phyloP scores from a whole-genome alignment of 2,329 filamentous ascomycete genomes.

The Scytalidium lignicola region DNA sequence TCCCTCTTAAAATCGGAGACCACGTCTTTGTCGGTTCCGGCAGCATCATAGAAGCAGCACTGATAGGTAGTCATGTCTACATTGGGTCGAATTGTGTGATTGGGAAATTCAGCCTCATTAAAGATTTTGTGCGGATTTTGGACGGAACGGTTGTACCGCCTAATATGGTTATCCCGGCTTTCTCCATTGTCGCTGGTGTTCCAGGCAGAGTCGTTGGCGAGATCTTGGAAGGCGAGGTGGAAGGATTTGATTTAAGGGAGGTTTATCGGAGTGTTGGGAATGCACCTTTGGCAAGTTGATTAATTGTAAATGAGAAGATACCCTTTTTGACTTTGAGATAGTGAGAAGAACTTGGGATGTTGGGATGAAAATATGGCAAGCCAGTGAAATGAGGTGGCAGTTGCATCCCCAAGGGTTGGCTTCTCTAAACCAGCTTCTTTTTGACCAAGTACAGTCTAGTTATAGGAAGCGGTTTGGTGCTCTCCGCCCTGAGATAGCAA shows the following conservation, averaged over 20 bases:
- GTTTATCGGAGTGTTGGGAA: conserved; percentile 62
- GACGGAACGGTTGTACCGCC: conserved; percentile 79
- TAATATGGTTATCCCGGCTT: conserved; percentile 89
- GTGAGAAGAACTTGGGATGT: not conserved
- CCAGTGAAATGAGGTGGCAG: not conserved
- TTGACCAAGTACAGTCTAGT: too few relatives aligned
- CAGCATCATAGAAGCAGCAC: conserved; percentile 75
- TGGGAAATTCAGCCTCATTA: conserved; percentile 84
- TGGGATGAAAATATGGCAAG: not conserved
- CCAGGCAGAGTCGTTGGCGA: conserved; percentile 79
- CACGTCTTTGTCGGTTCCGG: conserved; percentile 83
- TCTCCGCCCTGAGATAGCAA: too few relatives aligned
- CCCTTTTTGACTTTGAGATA: not conserved
- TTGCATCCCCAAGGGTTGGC: too few relatives aligned
- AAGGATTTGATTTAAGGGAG: conserved; percentile 59
- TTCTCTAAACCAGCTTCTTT: too few relatives aligned
- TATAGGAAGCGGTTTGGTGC: too few relatives aligned
- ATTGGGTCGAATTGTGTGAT: conserved; percentile 75
- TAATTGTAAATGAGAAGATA: not conserved
- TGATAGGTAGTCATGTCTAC: conserved; percentile 79
- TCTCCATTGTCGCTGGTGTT: conserved; percentile 81
- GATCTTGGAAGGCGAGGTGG: conserved; percentile 65
- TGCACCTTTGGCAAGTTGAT: not conserved
- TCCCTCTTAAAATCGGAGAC: conserved; percentile 87
- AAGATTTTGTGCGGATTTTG: conserved; percentile 85